Evolutionary conservation across 2,329 filamentous ascomycete genomes (phyloP).

Genomic region (Nectriaceae sp.): DNA sequence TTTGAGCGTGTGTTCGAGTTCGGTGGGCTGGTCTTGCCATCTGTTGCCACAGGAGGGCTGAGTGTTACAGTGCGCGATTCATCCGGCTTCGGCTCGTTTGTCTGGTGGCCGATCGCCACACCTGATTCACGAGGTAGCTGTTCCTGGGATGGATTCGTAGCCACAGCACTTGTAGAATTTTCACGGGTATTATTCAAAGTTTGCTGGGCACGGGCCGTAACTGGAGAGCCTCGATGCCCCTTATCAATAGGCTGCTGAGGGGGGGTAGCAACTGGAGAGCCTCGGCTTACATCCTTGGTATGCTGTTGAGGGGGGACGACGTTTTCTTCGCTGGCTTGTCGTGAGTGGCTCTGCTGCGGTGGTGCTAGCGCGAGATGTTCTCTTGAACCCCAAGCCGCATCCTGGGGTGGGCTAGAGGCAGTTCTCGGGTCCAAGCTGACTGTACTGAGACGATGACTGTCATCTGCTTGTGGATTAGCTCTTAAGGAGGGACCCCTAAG

Average conservation of each 20-base stretch:
- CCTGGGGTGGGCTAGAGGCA: constrained; percentile 1
- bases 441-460: constrained; percentile 13
- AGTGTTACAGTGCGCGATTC: constrained; percentile 17
- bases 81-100: constrained; percentile 4
- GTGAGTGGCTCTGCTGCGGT: neutral
- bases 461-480: constrained; percentile 5
- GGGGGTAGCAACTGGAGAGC: constrained; percentile 1
- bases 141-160: constrained; percentile 2
- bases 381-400: neutral
- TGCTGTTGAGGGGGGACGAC: neutral
- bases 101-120: neutral
- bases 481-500: constrained; percentile 2
- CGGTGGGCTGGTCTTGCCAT: constrained; percentile 14
- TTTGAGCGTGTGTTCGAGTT: constrained; percentile 11
- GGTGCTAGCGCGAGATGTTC: neutral
- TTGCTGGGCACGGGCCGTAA: no score
- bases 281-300: neutral
- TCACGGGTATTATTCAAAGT: no score
- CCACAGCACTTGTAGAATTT: constrained; percentile 4
- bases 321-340: neutral
- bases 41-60: constrained; percentile 15
- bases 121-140: neutral
- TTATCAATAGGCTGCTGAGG: no score
- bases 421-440: constrained; percentile 11
- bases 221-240: no score